These are phyloP conservation scores for Fusarium tuaranense DNA, from an alignment of 2,329 filamentous ascomycete species.

Conservation along the genomic window DNA sequence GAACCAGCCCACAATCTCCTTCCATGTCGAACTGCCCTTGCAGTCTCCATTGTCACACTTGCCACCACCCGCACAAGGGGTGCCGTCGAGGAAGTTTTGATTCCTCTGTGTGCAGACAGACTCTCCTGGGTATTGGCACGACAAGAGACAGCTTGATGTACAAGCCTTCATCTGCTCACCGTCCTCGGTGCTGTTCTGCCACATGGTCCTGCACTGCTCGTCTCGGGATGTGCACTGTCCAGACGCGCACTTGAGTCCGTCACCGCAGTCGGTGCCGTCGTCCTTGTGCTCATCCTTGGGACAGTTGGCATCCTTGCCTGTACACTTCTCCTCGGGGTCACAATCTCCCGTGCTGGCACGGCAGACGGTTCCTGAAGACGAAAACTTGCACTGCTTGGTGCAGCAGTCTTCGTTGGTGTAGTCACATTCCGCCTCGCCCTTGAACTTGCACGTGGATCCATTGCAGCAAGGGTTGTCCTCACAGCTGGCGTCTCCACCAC, in stretches of 20 bases:
- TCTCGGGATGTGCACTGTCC: slow-evolving; percentile 96
- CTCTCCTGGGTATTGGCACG: slow-evolving; percentile 80
- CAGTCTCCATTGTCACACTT: slow-evolving; percentile 84
- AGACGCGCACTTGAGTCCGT: slow-evolving; percentile 81
- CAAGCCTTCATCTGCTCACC: slow-evolving; percentile 83
- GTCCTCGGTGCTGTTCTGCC: slow-evolving; percentile 78
- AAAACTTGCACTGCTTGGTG: slow-evolving; percentile 73
- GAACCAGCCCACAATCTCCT: slow-evolving; percentile 82
- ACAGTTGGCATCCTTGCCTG: slow-evolving; percentile 78
- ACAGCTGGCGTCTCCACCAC: slow-evolving; percentile 81
- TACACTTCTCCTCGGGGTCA: slow-evolving; percentile 87
- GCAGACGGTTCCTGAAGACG: slow-evolving; percentile 78
- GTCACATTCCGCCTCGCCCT: slow-evolving; percentile 80
- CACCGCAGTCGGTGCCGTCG: slow-evolving; percentile 80
- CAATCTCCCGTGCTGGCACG: slow-evolving; percentile 83
- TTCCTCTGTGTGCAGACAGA: slow-evolving; percentile 80
- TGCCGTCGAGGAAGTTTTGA: slow-evolving; percentile 95
- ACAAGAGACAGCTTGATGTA: slow-evolving; percentile 74
- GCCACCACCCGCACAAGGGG: slow-evolving; percentile 83
- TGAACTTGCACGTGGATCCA: slow-evolving; percentile 81
- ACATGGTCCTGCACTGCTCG: slow-evolving; percentile 86
- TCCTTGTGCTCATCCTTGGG: slow-evolving; percentile 76
- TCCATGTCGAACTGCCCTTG: slow-evolving; percentile 74
- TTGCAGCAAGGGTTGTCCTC: slow-evolving; percentile 85
- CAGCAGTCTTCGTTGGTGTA: slow-evolving; percentile 87